phyloP scores from a whole-genome alignment of 768 basidiomycete genomes.

The Agrocybe pediades region DNA sequence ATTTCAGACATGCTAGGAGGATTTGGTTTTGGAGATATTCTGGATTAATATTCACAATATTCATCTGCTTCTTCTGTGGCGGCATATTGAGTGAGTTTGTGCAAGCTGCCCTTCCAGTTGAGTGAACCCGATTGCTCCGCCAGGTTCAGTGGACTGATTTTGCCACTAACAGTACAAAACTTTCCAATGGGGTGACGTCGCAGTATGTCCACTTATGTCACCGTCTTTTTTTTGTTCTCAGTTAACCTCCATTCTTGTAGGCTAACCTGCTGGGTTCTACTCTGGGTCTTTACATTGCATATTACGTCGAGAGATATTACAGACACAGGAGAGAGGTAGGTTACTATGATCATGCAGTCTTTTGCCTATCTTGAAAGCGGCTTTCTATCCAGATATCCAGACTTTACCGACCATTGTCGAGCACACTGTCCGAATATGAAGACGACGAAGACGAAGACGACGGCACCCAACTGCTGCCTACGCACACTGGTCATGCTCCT shows the following conservation, averaged over 20 bases:
- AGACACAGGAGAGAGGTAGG: constrained; percentile 77
- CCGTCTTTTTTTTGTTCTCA: background rate
- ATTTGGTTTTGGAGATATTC: constrained; percentile 88
- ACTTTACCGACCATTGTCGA: constrained; percentile 72
- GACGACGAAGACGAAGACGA: constrained; percentile 48
- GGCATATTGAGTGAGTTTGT: constrained; percentile 83
- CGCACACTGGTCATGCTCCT: constrained; percentile 28
- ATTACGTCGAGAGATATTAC: constrained; percentile 73
- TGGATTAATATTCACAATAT: constrained; percentile 63
- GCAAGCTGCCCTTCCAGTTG: constrained; percentile 76
- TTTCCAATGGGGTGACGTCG: constrained; percentile 73
- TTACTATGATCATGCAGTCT: background rate
- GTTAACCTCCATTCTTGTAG: constrained; percentile 35
- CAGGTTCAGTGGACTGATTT: background rate
- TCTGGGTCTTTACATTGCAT: constrained; percentile 66
- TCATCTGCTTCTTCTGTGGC: constrained; percentile 79
- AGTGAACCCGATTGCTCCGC: constrained; percentile 14
- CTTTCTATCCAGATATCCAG: constrained; percentile 60
- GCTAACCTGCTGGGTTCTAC: constrained; percentile 79
- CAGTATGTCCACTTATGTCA: constrained; percentile 42
- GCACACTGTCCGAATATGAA: constrained; percentile 52
- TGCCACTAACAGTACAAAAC: constrained; percentile 54
- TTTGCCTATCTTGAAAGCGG: background rate
- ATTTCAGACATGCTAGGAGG: constrained; percentile 65
- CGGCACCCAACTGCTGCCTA: constrained; percentile 62